Evolutionary conservation across 176 grass and related monocot genomes (phyloP), one percentile per base, ranked within the genome.

Genomic region (Carex cristatella): DNA sequence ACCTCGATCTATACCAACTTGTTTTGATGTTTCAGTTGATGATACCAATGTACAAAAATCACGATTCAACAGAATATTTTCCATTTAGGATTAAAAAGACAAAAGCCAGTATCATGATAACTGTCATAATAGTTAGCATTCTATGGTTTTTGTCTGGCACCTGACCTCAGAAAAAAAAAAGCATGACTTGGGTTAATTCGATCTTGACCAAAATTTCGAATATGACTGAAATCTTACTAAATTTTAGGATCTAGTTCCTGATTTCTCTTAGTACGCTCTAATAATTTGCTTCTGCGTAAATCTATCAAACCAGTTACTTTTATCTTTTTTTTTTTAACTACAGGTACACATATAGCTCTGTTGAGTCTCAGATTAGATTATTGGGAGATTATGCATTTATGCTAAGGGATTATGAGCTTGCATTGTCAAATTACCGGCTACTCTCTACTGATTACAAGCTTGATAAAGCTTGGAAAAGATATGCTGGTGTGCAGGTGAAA

Each of bases 371-470:
- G 74, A 99, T 99, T 69, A 95, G 96, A 92, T 86, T 99, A 71
- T 86, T 99, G 48, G 91, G 90, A 89, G 96, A 99, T 85, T 99
- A 94, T 79, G 96, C 96, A 38, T 99, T 99, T 80, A 99, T 99
- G 93, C 84, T 99, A 73, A 91, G 93, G 63, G 93, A 99, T 86
- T 99, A 95, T 37, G 96, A 99, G 88, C 96, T 99, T 89, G 96
- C 96, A 65, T 88, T 99, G 78, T 99, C 96, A 82, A 99, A 99
- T 88, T 99, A 92, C 71, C 94, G 91, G 84, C 86, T 99, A 79
- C 90, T 99, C 53, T 90, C 93, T 54, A 99, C 93, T 65, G 96
- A 99, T 82, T 99, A 94, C 88, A 99, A 92, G 85, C 89, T 99
- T 79, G 96, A 99, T 88, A 99, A 99, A 87, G 91, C 93, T 87